These are phyloP conservation scores for Phytopythium helicoides DNA, from an alignment of 352 stramenopile genomes.

Conservation along the genomic window DNA sequence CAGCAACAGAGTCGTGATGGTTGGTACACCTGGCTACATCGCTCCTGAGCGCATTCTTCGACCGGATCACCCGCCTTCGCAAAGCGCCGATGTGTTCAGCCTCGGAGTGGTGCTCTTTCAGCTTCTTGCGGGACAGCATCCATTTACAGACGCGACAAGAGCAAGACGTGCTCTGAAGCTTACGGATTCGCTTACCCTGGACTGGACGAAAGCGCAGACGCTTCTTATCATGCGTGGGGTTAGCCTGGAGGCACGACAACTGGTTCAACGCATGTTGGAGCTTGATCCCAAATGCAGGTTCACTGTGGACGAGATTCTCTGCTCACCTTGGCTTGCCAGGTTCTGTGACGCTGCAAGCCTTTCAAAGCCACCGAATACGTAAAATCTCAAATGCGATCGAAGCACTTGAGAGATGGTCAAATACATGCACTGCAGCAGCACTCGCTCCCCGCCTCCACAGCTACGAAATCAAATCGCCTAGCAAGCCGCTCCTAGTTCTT, in stretches of 20 bases:
- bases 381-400: too few relatives aligned
- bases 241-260: conserved; percentile 21
- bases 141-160: conserved; percentile 27
- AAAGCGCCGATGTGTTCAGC: conserved; percentile 53
- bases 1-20: conserved; percentile 20
- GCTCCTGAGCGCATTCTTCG: conserved; percentile 47
- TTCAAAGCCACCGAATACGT: too few relatives aligned
- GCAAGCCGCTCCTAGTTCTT: too few relatives aligned
- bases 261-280: conserved; percentile 42
- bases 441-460: too few relatives aligned
- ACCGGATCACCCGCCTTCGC: conserved; percentile 31
- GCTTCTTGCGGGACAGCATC: conserved; percentile 52
- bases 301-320: conserved; percentile 28
- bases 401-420: too few relatives aligned
- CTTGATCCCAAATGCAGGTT: conserved; percentile 31
- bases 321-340: conserved; percentile 18
- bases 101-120: conserved; percentile 63
- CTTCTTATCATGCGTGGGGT: conserved; percentile 26
- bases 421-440: too few relatives aligned
- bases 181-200: conserved; percentile 34
- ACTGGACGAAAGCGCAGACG: conserved; percentile 36
- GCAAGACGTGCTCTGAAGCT: conserved; percentile 32
- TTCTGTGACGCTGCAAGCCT: background rate
- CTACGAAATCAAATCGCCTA: too few relatives aligned
- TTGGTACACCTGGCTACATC: conserved; percentile 64